Base-by-base conservation (phyloP, 164 flowering plant species). In the Chimonanthus praecox region DNA sequence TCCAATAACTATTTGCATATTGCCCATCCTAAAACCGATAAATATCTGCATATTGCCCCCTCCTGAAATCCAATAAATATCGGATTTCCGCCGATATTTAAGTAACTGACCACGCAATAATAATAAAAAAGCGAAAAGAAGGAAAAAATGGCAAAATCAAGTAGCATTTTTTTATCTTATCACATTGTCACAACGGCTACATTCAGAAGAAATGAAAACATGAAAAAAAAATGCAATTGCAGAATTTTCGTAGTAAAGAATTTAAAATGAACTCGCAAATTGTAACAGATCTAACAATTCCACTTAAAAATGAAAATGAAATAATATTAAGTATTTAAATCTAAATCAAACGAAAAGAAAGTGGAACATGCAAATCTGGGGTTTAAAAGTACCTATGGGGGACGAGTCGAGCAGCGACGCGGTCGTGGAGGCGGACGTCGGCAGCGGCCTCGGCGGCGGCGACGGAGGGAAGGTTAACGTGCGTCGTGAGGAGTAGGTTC, bases 401-500 rank as follows among this genome's bases (percentile, higher is more conserved):
- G 62, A 87, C 84, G 5, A 95, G 94, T 48, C 74, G 80, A 13
- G 97, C 98, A 9, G 88, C 70, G 65, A 83, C 84, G 47, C 86
- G 88, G 69, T 86, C 88, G 45, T 87, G 91, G 69, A 92, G 85
- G 51, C 86, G 89, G 92, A 95, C 90, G 88, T 92, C 92, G 48
- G 89, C 84, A 16, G 80, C 84, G 16, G 80, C 84, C 76, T 90
- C 96, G 4, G 93, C 94, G 3, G 88, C 89, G 8, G 88, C 72
- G 2, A 85, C 89, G 3, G 97, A 92, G 0, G 97, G 97, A 21
- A 95, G 86, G 61, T 86, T 90, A 43, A 70, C 87, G 69, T 95
- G 99, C 0, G 99, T 87, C 7, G 99, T 92, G 68, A 94, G 82
- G 3, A 95, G 88, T 5, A 95, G 86, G 75, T 86, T 89, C 71